phyloP scores from a whole-genome alignment of 1,284 basidiomycete genomes.

The Pulveroboletus sp. region DNA sequence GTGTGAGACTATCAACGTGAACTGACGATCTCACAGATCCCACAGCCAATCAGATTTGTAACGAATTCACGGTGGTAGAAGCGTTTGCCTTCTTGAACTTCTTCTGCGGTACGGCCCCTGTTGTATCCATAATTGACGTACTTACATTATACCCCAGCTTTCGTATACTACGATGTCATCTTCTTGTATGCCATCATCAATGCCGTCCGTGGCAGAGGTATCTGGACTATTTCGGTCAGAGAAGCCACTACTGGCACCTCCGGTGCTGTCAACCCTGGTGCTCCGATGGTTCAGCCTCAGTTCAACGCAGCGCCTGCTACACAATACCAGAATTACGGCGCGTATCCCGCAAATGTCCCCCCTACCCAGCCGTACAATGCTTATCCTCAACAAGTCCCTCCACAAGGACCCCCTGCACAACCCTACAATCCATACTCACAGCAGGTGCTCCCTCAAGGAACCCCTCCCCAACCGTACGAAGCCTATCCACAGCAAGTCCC shows the following conservation, averaged over 20 bases:
- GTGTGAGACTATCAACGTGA: neutral
- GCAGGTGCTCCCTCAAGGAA: neutral
- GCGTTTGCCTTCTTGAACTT: slow-evolving; percentile 27
- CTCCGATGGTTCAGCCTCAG: slow-evolving; percentile 12
- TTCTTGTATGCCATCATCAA: slow-evolving; percentile 27
- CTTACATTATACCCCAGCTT: slow-evolving; percentile 15
- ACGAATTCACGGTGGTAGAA: slow-evolving; percentile 21
- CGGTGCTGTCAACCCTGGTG: neutral
- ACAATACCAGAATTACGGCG: slow-evolving; percentile 8
- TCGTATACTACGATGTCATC: slow-evolving; percentile 28
- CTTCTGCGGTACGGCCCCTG: slow-evolving; percentile 23
- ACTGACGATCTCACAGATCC: slow-evolving; percentile 12
- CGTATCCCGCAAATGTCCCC: slow-evolving; percentile 5
- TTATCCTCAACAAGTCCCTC: neutral
- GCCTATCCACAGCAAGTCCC: neutral
- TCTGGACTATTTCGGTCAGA: slow-evolving; percentile 30
- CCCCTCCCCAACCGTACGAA: neutral
- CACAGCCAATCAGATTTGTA: slow-evolving; percentile 12
- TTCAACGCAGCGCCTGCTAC: neutral
- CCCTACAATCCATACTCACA: slow-evolving; percentile 6
- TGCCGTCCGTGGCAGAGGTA: slow-evolving; percentile 21
- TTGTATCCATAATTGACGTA: neutral
- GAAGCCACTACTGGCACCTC: slow-evolving; percentile 11
- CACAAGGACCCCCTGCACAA: neutral
- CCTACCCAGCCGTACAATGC: slow-evolving; percentile 11